Conservation (phyloP, 2,329 filamentous ascomycete species). For the Lachnum nothofagi region DNA sequence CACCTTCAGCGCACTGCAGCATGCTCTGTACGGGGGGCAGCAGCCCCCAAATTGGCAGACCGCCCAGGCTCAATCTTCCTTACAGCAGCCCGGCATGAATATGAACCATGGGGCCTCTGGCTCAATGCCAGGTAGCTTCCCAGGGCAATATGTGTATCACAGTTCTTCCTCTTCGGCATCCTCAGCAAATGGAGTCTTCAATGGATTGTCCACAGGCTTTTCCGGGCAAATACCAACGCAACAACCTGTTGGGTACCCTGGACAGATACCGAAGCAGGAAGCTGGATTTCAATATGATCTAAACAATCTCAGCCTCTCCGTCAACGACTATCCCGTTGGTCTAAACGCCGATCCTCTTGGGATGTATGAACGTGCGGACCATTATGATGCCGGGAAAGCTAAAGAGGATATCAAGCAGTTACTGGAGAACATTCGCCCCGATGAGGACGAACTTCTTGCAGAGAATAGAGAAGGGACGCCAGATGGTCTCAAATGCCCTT, state of each 20-base stretch:
- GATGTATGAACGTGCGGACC: no score
- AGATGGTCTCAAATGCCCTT: slow-evolving; percentile 56
- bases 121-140: not conserved
- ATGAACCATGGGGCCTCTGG: not conserved
- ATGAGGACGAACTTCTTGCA: slow-evolving; percentile 58
- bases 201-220: no score
- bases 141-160: slow-evolving; percentile 6
- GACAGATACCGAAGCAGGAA: not conserved
- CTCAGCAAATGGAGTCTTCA: no score
- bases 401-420: slow-evolving; percentile 66
- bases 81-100: not conserved
- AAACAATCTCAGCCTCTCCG: not conserved
- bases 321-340: no score
- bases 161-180: no score
- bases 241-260: no score
- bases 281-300: slow-evolving; percentile 1
- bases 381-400: slow-evolving; percentile 44
- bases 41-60: slow-evolving; percentile 22
- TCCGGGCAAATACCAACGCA: no score
- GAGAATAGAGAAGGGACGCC: slow-evolving; percentile 65
- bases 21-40: slow-evolving; percentile 25
- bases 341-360: no score
- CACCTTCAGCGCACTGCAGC: slow-evolving; percentile 10
- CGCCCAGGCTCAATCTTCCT: not conserved
- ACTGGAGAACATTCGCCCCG: slow-evolving; percentile 67